These are phyloP conservation scores for Carex sylvatica DNA, from an alignment of 202 grass and related monocot genomes.

Conservation along the genomic window DNA sequence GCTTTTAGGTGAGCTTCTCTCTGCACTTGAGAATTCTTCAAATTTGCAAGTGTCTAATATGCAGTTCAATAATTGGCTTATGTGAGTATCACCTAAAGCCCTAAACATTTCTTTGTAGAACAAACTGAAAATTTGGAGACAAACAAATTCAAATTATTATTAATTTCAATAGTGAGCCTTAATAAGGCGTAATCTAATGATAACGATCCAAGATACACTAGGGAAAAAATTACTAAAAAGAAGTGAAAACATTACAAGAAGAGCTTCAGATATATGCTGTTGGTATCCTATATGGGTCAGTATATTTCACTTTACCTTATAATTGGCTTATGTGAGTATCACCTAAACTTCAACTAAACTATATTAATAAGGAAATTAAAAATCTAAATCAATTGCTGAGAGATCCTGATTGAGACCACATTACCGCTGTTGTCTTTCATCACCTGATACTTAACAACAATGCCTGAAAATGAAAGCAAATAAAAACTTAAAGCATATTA, in stretches of 20 bases:
- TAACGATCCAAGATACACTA: not conserved
- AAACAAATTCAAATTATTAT: not conserved
- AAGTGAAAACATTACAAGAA: conserved; percentile 2
- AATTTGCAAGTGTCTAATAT: not conserved
- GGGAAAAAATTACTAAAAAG: not conserved
- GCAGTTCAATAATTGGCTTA: not conserved
- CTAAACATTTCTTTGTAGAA: too few species aligned
- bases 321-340: not conserved
- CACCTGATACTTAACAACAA: conserved; percentile 56
- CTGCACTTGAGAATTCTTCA: not conserved
- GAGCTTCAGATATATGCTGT: not conserved
- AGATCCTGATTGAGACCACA: conserved; percentile 73
- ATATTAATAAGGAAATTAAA: conserved; percentile 28
- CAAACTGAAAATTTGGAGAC: too few species aligned
- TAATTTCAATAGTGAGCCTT: not conserved
- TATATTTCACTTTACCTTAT: conserved; percentile 22
- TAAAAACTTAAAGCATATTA: conserved; percentile 7
- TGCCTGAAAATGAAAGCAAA: conserved; percentile 29
- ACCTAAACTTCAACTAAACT: conserved; percentile 22
- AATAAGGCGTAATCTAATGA: not conserved
- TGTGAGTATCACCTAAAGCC: too few species aligned
- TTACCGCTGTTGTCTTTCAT: conserved; percentile 62
- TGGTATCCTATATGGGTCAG: not conserved
- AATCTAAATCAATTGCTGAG: conserved; percentile 62
- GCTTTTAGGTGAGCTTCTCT: conserved; percentile 7